Evolutionary conservation across 1,284 basidiomycete species (phyloP).

Genomic region (Trametes pubescens): DNA sequence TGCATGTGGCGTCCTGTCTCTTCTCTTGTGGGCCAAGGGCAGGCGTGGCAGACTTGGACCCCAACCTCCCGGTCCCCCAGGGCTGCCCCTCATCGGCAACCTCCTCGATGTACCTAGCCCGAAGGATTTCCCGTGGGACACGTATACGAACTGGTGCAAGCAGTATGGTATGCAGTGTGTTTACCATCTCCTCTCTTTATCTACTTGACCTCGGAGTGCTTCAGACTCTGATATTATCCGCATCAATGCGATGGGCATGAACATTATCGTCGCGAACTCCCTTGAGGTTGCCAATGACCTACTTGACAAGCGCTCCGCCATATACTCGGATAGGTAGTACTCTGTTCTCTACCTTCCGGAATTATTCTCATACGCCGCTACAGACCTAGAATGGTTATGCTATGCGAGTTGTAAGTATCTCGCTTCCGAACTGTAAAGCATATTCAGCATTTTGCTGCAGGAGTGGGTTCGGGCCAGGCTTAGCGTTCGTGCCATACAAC

Average conservation of each 20-base stretch:
- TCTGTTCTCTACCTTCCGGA: neutral
- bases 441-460: constrained; percentile 37
- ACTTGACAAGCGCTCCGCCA: constrained; percentile 49
- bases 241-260: constrained; percentile 33
- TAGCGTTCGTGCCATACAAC: constrained; percentile 47
- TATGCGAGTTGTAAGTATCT: constrained; percentile 44
- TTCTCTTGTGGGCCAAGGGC: constrained; percentile 12
- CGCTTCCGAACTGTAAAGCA: neutral
- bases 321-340: constrained; percentile 35
- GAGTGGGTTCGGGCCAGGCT: constrained; percentile 49
- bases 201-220: neutral
- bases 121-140: constrained; percentile 29
- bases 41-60: constrained; percentile 5
- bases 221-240: constrained; percentile 37
- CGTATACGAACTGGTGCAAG: constrained; percentile 25
- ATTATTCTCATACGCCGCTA: constrained; percentile 37
- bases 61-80: constrained; percentile 37
- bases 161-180: constrained; percentile 24
- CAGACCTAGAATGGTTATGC: constrained; percentile 45
- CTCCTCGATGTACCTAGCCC: constrained; percentile 35
- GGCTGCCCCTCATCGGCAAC: constrained; percentile 39
- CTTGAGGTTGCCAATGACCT: constrained; percentile 47
- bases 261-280: constrained; percentile 52
- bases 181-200: neutral
- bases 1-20: constrained; percentile 7